A percentile compares a stretch with the other conserved stretches of the same genome.
Conservation (phyloP, 495 filamentous ascomycete genomes). For the Aspergillus hancockii region DNA sequence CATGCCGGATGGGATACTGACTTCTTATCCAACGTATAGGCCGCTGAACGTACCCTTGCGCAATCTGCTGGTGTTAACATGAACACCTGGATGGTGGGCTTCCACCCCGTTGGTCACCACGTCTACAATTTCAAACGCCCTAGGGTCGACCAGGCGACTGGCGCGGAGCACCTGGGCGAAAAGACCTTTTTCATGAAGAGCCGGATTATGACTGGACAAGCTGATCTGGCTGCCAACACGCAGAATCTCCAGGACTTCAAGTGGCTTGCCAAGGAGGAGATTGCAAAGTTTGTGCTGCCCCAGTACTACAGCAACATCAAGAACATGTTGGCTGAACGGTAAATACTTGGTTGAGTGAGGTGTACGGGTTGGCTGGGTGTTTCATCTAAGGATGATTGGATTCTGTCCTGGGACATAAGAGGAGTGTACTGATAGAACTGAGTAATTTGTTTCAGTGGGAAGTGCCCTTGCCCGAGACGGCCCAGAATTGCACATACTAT, state of each 20-base stretch:
- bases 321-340: slow-evolving; percentile 79
- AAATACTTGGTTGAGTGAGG: slow-evolving; percentile 15
- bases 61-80: slow-evolving; percentile 87
- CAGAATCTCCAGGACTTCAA: slow-evolving; percentile 78
- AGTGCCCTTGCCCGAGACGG: slow-evolving; percentile 10
- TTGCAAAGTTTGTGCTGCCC: slow-evolving; percentile 58
- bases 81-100: slow-evolving; percentile 98
- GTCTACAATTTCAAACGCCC: slow-evolving; percentile 47
- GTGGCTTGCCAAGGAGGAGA: slow-evolving; percentile 91
- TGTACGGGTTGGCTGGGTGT: background rate
- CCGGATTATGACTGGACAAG: slow-evolving; percentile 95
- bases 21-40: slow-evolving; percentile 49
- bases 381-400: background rate
- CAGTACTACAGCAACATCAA: slow-evolving; percentile 73
- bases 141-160: slow-evolving; percentile 38
- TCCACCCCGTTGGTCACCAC: slow-evolving; percentile 82
- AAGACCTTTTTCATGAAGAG: slow-evolving; percentile 96
- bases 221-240: slow-evolving; percentile 70
- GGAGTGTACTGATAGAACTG: slow-evolving; percentile 17
- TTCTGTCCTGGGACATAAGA: background rate
- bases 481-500: slow-evolving; percentile 44
- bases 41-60: slow-evolving; percentile 73
- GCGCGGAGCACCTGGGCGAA: slow-evolving; percentile 50
- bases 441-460: slow-evolving; percentile 23
- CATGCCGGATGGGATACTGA: background rate